Conservation (phyloP, 2,329 filamentous ascomycete genomes). For the Colletotrichum paranaense region DNA sequence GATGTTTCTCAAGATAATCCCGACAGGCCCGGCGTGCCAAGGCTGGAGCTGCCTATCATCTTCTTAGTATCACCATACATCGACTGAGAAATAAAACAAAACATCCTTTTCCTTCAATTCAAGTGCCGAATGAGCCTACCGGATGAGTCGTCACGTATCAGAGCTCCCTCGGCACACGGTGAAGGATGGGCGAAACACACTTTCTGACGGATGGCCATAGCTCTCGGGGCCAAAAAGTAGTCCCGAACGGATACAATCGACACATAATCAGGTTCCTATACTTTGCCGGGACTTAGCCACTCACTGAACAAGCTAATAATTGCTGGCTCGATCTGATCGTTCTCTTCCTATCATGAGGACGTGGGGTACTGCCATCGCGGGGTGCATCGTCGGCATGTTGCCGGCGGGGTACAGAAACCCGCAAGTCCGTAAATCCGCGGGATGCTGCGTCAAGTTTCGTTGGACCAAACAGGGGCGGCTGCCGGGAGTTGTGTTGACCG, state of each 20-base stretch:
- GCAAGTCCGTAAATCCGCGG: conserved; percentile 7
- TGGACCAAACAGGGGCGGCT: not conserved
- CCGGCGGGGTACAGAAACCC: not conserved
- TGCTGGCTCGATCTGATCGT: not conserved
- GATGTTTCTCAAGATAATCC: not conserved
- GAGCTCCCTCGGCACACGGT: not conserved
- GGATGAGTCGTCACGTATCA: not conserved
- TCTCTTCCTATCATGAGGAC: not conserved
- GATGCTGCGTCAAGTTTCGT: not conserved
- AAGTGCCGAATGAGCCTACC: not conserved
- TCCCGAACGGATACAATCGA: not conserved
- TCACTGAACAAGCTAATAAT: not conserved
- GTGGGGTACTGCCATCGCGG: not conserved
- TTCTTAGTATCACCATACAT: not conserved
- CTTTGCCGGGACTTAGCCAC: not conserved
- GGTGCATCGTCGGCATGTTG: not conserved
- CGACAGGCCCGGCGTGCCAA: not conserved
- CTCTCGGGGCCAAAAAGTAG: conserved; percentile 22
- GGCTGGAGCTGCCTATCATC: not conserved
- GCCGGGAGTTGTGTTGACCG: not conserved
- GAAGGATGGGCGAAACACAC: not conserved
- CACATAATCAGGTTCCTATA: conserved; percentile 1
- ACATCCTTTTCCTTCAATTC: not conserved
- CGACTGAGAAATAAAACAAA: not conserved
- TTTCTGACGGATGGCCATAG: conserved; percentile 12